These are phyloP conservation scores for Xerocomellus chrysenteron DNA, from an alignment of 768 basidiomycete genomes.

Conservation along the genomic window DNA sequence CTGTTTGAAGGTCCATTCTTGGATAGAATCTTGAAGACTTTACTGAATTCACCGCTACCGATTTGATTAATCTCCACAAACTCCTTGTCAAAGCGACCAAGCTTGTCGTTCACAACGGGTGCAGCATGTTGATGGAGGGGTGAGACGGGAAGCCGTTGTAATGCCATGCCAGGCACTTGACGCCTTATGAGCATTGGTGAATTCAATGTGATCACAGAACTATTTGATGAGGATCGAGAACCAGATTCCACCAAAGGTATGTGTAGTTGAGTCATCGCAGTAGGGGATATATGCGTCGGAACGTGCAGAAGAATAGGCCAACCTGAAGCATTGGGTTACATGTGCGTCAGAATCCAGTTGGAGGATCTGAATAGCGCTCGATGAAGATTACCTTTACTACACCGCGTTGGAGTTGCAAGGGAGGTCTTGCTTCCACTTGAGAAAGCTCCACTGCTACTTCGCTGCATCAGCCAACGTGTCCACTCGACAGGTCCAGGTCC, in stretches of 20 bases:
- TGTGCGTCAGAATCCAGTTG: neutral
- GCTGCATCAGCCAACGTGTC: constrained; percentile 64
- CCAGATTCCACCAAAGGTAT: constrained; percentile 47
- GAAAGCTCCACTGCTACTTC: constrained; percentile 81
- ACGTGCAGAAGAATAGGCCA: constrained; percentile 54
- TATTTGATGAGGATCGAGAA: constrained; percentile 58
- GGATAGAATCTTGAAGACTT: constrained; percentile 79
- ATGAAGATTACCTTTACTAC: constrained; percentile 46
- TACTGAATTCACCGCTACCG: constrained; percentile 92
- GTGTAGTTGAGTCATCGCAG: constrained; percentile 38
- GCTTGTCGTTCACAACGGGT: constrained; percentile 46
- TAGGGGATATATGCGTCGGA: constrained; percentile 48
- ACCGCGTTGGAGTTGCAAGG: constrained; percentile 62
- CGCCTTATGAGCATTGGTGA: constrained; percentile 46
- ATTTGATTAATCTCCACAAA: constrained; percentile 80
- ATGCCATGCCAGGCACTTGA: constrained; percentile 24
- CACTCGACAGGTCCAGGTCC: constrained; percentile 39
- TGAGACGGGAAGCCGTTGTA: constrained; percentile 25
- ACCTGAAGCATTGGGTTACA: constrained; percentile 34
- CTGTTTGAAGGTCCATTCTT: constrained; percentile 54
- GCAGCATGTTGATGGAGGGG: constrained; percentile 21
- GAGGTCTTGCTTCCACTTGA: constrained; percentile 72
- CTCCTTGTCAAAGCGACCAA: constrained; percentile 73
- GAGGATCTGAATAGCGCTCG: constrained; percentile 33
- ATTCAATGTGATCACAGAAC: constrained; percentile 44